These are phyloP conservation scores for Jatropha podagrica DNA, from an alignment of 441 rosid species.

Conservation along the genomic window DNA sequence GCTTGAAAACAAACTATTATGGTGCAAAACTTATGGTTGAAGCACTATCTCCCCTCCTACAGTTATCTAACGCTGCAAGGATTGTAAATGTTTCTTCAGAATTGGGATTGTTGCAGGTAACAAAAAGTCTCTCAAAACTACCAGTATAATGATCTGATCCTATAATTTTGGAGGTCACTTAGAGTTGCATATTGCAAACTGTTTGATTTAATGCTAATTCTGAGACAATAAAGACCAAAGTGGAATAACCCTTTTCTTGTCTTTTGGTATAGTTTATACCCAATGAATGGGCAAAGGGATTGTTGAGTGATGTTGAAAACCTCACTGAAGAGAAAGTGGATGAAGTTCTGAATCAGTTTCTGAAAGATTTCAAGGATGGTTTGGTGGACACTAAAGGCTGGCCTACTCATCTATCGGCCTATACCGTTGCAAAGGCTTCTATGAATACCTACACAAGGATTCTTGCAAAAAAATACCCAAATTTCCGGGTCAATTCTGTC, in stretches of 20 bases:
- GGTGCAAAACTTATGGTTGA: slow-evolving; percentile 55
- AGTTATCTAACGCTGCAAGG: slow-evolving; percentile 47
- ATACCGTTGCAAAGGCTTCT: slow-evolving; percentile 46
- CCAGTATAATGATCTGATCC: background rate
- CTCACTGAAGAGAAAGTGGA: slow-evolving; percentile 50
- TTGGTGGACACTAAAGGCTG: slow-evolving; percentile 47
- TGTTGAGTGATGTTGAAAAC: slow-evolving; percentile 46
- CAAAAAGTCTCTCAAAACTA: background rate
- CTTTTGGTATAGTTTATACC: slow-evolving; percentile 32
- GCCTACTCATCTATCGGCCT: slow-evolving; percentile 43
- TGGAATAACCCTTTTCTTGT: background rate
- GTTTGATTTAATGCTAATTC: too few relatives aligned
- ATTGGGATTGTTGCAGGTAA: slow-evolving; percentile 48
- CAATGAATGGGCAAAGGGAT: slow-evolving; percentile 44
- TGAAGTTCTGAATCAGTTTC: slow-evolving; percentile 41
- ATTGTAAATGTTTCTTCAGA: slow-evolving; percentile 48
- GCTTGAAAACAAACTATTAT: slow-evolving; percentile 50
- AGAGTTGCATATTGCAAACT: too few relatives aligned
- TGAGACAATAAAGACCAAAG: too few relatives aligned
- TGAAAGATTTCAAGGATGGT: slow-evolving; percentile 49
- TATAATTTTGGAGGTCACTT: too few relatives aligned
- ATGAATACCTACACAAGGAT: slow-evolving; percentile 60
- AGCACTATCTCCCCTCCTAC: slow-evolving; percentile 51
- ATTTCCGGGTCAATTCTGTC: slow-evolving; percentile 42
- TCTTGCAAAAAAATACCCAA: slow-evolving; percentile 44